These are phyloP conservation scores for Fraxinus nigra DNA, from an alignment of 305 asterid genomes.

Conservation along the genomic window DNA sequence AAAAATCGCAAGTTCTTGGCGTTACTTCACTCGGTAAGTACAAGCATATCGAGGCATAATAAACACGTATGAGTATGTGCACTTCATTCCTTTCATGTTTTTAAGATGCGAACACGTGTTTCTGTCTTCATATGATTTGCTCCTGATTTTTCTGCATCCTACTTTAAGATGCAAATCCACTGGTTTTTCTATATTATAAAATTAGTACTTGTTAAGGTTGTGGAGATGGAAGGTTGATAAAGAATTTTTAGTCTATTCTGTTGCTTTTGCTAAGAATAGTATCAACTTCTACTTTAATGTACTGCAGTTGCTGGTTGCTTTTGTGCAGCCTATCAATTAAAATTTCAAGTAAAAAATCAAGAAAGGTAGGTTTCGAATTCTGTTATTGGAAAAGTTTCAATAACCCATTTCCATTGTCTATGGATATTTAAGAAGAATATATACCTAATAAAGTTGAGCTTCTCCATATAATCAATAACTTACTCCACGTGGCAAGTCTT, in stretches of 20 bases:
- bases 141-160: neutral
- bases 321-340: neutral
- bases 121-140: neutral
- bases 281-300: neutral
- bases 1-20: conserved; percentile 75
- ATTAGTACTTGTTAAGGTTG: neutral
- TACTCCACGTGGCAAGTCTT: conserved; percentile 5
- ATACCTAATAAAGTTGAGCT: conserved; percentile 1
- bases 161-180: conserved; percentile 4
- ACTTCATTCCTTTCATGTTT: conserved; percentile 8
- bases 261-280: neutral
- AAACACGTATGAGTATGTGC: conserved; percentile 2
- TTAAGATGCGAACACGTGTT: neutral
- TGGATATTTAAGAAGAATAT: conserved; percentile 1
- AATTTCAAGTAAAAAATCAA: neutral
- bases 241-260: neutral
- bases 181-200: neutral
- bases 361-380: conserved; percentile 1
- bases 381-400: neutral
- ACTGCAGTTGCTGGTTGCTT: neutral
- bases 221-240: neutral
- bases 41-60: conserved; percentile 14
- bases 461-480: neutral
- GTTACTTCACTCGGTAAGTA: conserved; percentile 75
- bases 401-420: neutral